Evolutionary conservation across 441 rosid species (phyloP).

Genomic region (Euphorbia neoarborescens): DNA sequence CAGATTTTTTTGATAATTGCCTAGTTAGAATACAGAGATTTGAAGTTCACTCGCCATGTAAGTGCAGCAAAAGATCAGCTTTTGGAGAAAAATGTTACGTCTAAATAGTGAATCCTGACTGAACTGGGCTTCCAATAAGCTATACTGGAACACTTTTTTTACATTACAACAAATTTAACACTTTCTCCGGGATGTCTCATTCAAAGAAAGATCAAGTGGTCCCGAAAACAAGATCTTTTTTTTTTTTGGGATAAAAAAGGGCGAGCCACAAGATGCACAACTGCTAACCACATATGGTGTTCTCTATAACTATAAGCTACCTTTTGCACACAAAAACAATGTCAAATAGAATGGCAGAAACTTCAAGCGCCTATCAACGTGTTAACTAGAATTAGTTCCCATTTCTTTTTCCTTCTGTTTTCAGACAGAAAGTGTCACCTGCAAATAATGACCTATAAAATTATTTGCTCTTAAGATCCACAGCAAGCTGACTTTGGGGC

Average conservation of each 20-base stretch:
- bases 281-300: conserved; percentile 18
- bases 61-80: too few species aligned
- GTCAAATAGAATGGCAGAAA: conserved; percentile 32
- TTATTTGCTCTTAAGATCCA: conserved; percentile 33
- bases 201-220: neutral
- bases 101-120: neutral
- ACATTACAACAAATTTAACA: conserved; percentile 1
- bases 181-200: neutral
- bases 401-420: neutral
- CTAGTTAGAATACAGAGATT: too few species aligned
- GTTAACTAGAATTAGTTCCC: conserved; percentile 25
- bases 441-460: conserved; percentile 8
- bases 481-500: conserved; percentile 75
- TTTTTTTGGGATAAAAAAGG: neutral
- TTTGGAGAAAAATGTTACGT: too few species aligned
- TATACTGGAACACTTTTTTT: neutral
- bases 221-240: neutral
- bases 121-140: neutral
- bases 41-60: too few species aligned
- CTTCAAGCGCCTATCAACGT: conserved; percentile 27
- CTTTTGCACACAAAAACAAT: conserved; percentile 34
- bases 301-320: conserved; percentile 28
- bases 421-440: conserved; percentile 14
- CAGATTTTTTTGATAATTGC: neutral
- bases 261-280: conserved; percentile 11